Percentiles rank a stretch among this genome's conserved stretches.
Conservation (phyloP, 768 basidiomycete species). For the Omphalotus guepiniiformis region DNA sequence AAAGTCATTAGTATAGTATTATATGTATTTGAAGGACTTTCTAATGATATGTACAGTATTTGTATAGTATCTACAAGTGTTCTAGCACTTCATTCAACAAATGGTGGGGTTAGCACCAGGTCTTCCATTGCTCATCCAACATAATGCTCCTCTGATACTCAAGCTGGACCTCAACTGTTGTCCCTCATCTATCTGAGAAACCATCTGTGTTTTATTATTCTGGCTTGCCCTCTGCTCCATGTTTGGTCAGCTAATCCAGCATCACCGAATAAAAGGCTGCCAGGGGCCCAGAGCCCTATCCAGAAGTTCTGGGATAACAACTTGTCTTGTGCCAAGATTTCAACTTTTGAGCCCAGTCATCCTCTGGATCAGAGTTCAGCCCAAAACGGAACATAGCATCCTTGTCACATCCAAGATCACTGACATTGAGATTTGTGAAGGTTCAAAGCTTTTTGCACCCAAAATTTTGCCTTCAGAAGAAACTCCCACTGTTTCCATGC, state of each 20-base stretch:
- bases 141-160: too few relatives aligned
- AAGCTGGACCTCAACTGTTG: too few relatives aligned
- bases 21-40: too few relatives aligned
- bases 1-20: too few relatives aligned
- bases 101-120: too few relatives aligned
- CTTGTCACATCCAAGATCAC: slow-evolving; percentile 20
- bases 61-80: too few relatives aligned
- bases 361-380: slow-evolving; percentile 30
- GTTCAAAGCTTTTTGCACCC: slow-evolving; percentile 16
- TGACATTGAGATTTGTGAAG: slow-evolving; percentile 25
- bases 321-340: slow-evolving; percentile 11
- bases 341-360: slow-evolving; percentile 16
- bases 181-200: slow-evolving; percentile 9
- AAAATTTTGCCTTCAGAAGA: neutral
- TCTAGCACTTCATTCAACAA: too few relatives aligned
- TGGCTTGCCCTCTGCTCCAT: slow-evolving; percentile 25
- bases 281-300: slow-evolving; percentile 17
- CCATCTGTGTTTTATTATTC: slow-evolving; percentile 21
- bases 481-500: slow-evolving; percentile 15
- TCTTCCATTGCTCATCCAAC: too few relatives aligned
- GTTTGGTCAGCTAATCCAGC: slow-evolving; percentile 24
- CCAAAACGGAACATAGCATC: slow-evolving; percentile 24
- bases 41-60: too few relatives aligned
- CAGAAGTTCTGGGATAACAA: slow-evolving; percentile 17
- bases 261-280: slow-evolving; percentile 18